Percentiles rank a stretch among this genome's conserved stretches.
Evolutionary conservation across 148 eudicot genomes (phyloP).

Genomic region (Amaranthus palmeri): DNA sequence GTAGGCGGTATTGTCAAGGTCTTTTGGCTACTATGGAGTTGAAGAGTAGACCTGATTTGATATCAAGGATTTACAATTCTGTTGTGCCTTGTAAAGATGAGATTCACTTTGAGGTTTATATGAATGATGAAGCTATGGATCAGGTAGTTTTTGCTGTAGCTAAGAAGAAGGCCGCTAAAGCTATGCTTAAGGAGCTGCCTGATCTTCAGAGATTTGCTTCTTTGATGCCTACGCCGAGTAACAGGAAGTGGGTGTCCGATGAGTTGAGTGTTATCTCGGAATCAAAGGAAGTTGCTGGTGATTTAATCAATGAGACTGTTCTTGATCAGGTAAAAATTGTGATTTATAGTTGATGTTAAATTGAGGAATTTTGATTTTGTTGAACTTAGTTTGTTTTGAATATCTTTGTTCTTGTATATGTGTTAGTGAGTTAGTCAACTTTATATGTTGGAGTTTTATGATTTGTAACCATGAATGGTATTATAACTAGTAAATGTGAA

Average conservation of each 20-base stretch:
- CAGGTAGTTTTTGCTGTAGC: conserved; percentile 80
- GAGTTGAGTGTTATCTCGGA: conserved; percentile 71
- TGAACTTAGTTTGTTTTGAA: not conserved
- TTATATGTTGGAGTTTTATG: not conserved
- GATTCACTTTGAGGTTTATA: conserved; percentile 77
- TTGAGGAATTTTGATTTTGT: not conserved
- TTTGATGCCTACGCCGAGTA: conserved; percentile 44
- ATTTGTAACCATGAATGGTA: not conserved
- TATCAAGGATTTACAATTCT: conserved; percentile 65
- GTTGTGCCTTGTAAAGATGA: conserved; percentile 78
- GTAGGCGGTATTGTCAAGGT: conserved; percentile 80
- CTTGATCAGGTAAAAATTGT: conserved; percentile 73
- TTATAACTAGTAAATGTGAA: not conserved
- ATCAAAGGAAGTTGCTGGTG: conserved; percentile 88
- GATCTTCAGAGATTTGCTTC: conserved; percentile 75
- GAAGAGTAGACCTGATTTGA: conserved; percentile 83
- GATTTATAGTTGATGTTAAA: not conserved
- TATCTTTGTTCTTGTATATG: not conserved
- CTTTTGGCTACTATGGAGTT: conserved; percentile 87
- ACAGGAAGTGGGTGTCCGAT: conserved; percentile 77
- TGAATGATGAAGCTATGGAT: conserved; percentile 97
- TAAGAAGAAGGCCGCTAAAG: conserved; percentile 66
- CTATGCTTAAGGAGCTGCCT: conserved; percentile 66
- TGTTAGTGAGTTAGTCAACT: not conserved
- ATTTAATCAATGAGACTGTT: conserved; percentile 70